Evolutionary conservation across 2,329 filamentous ascomycete genomes (phyloP), one percentile per base, ranked within the genome.

Genomic region (Neofusicoccum cordaticola): DNA sequence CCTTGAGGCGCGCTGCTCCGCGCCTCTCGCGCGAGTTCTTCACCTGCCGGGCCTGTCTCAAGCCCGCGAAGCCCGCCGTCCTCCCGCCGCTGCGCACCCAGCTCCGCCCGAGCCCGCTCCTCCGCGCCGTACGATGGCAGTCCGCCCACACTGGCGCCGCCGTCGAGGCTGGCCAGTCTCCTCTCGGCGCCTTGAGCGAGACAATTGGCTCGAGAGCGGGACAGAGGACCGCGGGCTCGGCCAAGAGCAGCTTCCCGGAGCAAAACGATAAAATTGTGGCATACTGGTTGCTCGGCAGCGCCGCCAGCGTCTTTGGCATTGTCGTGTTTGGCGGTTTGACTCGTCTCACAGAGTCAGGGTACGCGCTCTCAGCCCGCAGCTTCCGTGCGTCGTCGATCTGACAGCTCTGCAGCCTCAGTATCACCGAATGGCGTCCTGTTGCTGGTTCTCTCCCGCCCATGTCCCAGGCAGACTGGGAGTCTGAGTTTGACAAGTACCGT

Each of bases 391-490:
- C 34, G 42, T 39, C 62, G 56, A n/a, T 52, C 72, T 71, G 65
- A 70, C 67, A 69, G 4, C 56, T 41, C 13, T 56, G 0, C 65
- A 96, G 94, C 51, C 84, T 99, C 69, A 97, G 93, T 76, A 99
- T 99, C 72, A 99, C 95, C 68, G 95, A 99, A 90, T 99, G 95
- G 95, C 90, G 89, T 70, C 95, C 95, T 57, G 93, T 99, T 48
- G 98, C 95, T 9, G 95, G 95, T 70, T 93, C 93, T 15, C 81
- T 96, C 42, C 93, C 93, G 41, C 95, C 95, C 42, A 85, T 91
- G 78, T 90, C 87, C 71, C 79, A 84, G 27, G 88, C 84, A 66
- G 91, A 94, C 74, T 99, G 95, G 95, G 89, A 97, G 71, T 88
- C 88, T 68, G 95, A 98, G 74, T 99, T 98, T 80, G 83, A 88